Percentiles rank a stretch among this genome's conserved stretches.
Evolutionary conservation across 495 filamentous ascomycete genomes (phyloP).

Genomic region (Neurospora sp.): DNA sequence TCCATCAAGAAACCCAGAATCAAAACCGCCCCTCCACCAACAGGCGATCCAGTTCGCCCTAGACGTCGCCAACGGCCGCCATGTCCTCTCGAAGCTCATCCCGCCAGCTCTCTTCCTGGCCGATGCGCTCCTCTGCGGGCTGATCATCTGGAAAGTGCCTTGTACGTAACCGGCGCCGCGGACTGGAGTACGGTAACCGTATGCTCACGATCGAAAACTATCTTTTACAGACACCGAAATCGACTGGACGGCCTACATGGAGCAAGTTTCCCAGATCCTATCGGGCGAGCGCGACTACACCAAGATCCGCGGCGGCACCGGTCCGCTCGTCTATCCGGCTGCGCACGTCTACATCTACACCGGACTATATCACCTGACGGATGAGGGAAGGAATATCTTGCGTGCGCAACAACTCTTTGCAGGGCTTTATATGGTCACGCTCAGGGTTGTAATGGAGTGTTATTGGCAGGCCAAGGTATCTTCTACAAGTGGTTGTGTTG

Average conservation of each 20-base stretch:
- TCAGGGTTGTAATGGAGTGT: slow-evolving; percentile 69
- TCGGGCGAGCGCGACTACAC: slow-evolving; percentile 83
- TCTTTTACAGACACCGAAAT: slow-evolving; percentile 78
- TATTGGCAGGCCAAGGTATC: slow-evolving; percentile 63
- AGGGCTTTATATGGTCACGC: slow-evolving; percentile 60
- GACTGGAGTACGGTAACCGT: not conserved
- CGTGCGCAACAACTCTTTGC: slow-evolving; percentile 75
- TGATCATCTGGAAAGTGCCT: slow-evolving; percentile 76
- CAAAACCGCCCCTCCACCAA: too few species aligned
- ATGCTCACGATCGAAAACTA: not conserved
- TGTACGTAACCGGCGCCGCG: slow-evolving; percentile 46
- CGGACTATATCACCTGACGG: slow-evolving; percentile 64
- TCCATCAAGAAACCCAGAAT: too few species aligned
- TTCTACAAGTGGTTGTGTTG: not conserved
- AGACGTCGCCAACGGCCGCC: slow-evolving; percentile 32
- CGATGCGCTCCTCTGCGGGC: slow-evolving; percentile 61
- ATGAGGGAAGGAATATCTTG: slow-evolving; percentile 64
- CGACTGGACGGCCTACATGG: slow-evolving; percentile 95
- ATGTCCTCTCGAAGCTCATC: slow-evolving; percentile 28
- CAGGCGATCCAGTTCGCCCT: not conserved
- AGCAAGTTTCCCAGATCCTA: slow-evolving; percentile 71
- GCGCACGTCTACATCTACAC: slow-evolving; percentile 89
- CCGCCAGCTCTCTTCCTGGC: slow-evolving; percentile 56
- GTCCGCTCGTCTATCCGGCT: slow-evolving; percentile 88
- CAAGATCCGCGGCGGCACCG: slow-evolving; percentile 76